phyloP scores from a whole-genome alignment of 2,329 filamentous ascomycete genomes.

The Paracoccidioides brasiliensis region DNA sequence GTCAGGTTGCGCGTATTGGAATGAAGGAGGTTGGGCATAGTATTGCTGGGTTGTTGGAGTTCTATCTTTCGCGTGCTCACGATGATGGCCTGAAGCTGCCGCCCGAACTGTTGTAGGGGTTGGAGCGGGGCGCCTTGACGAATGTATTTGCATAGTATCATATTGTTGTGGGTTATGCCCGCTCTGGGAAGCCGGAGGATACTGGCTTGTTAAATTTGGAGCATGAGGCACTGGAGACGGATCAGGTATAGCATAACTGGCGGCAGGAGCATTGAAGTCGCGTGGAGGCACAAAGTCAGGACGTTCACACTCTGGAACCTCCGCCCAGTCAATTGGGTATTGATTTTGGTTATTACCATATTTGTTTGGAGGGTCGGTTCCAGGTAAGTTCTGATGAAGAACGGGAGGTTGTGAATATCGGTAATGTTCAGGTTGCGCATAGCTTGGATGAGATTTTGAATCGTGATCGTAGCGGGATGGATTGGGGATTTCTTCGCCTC shows the following conservation, averaged over 20 bases:
- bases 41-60: slow-evolving; percentile 9
- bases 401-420: slow-evolving; percentile 21
- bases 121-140: slow-evolving; percentile 14
- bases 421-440: slow-evolving; percentile 20
- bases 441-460: slow-evolving; percentile 21
- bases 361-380: slow-evolving; percentile 9
- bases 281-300: slow-evolving; percentile 31
- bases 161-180: neutral
- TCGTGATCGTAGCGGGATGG: neutral
- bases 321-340: slow-evolving; percentile 22
- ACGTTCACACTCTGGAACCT: slow-evolving; percentile 28
- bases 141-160: neutral
- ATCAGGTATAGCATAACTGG: neutral
- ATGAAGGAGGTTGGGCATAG: slow-evolving; percentile 23
- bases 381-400: slow-evolving; percentile 10
- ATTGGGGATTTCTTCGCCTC: neutral
- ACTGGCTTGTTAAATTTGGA: neutral
- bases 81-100: slow-evolving; percentile 17
- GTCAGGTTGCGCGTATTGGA: slow-evolving; percentile 29
- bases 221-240: neutral
- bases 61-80: slow-evolving; percentile 18
- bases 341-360: slow-evolving; percentile 7
- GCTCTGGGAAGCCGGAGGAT: neutral
- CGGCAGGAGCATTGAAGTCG: slow-evolving; percentile 1
- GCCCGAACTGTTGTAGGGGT: slow-evolving; percentile 16